Percentiles rank a stretch among this genome's conserved stretches.
Conservation (phyloP, 2,329 filamentous ascomycete genomes). For the Exophiala bonariae region DNA sequence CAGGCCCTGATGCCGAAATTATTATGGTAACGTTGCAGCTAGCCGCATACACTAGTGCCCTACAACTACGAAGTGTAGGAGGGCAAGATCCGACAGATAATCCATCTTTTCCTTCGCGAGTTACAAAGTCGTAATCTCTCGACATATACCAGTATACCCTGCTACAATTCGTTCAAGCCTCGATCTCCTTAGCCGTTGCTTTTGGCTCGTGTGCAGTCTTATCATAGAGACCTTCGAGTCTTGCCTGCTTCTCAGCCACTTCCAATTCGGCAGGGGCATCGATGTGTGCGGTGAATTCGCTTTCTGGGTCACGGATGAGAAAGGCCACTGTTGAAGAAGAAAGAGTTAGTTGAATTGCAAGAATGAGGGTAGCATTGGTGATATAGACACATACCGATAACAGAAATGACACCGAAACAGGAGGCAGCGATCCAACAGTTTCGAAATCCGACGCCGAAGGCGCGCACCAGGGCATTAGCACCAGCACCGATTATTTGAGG, state of each 20-base stretch:
- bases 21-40: too few relatives aligned
- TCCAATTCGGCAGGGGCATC: constrained; percentile 11
- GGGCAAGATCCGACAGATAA: too few relatives aligned
- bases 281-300: constrained; percentile 12
- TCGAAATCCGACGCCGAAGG: constrained; percentile 6
- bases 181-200: too few relatives aligned
- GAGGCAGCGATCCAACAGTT: constrained; percentile 10
- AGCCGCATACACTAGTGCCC: too few relatives aligned
- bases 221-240: background rate
- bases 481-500: constrained; percentile 14
- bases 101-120: too few relatives aligned
- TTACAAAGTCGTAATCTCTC: too few relatives aligned
- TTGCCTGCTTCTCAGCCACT: background rate
- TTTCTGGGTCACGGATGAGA: constrained; percentile 9
- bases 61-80: too few relatives aligned
- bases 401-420: constrained; percentile 6
- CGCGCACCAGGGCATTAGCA: constrained; percentile 3
- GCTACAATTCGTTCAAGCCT: too few relatives aligned
- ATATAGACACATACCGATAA: constrained; percentile 10
- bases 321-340: background rate
- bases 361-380: background rate
- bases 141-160: too few relatives aligned
- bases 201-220: too few relatives aligned
- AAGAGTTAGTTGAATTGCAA: background rate
- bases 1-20: too few relatives aligned